A percentile compares a stretch with the other conserved stretches of the same genome.
Evolutionary conservation across 2,329 filamentous ascomycete genomes (phyloP).

Genomic region (Penicillium polonicum): DNA sequence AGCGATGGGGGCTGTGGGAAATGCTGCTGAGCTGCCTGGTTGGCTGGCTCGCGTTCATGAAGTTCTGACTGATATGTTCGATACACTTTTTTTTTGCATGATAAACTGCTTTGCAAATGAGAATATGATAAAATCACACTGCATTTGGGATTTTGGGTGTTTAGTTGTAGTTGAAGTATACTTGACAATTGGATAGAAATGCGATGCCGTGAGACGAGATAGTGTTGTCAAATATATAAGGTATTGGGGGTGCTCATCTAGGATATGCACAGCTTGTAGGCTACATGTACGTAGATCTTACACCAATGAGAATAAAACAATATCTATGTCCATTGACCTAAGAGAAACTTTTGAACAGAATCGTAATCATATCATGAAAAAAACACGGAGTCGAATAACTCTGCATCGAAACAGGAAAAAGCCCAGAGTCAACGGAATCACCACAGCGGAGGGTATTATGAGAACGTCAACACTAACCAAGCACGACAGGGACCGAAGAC

Average conservation of each 20-base stretch:
- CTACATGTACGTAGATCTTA: background rate
- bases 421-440: constrained; percentile 13
- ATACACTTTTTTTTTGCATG: constrained; percentile 9
- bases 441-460: constrained; percentile 15
- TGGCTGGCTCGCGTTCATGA: constrained; percentile 7
- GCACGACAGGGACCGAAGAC: constrained; percentile 12
- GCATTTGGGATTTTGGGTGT: background rate
- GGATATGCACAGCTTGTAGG: background rate
- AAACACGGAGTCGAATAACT: constrained; percentile 2
- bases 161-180: background rate
- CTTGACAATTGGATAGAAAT: too few species aligned
- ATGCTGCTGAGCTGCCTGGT: constrained; percentile 3
- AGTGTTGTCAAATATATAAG: too few species aligned
- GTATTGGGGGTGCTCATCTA: too few species aligned
- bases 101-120: background rate
- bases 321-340: constrained; percentile 12
- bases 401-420: constrained; percentile 6
- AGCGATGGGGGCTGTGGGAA: background rate
- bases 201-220: background rate
- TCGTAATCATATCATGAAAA: constrained; percentile 14
- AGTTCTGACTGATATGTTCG: constrained; percentile 13
- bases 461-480: constrained; percentile 12
- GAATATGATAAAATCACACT: constrained; percentile 1
- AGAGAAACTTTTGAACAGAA: constrained; percentile 14
- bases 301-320: background rate